These are phyloP conservation scores for Penicillium corylophilum DNA, from an alignment of 2,329 filamentous ascomycete species.

Conservation along the genomic window DNA sequence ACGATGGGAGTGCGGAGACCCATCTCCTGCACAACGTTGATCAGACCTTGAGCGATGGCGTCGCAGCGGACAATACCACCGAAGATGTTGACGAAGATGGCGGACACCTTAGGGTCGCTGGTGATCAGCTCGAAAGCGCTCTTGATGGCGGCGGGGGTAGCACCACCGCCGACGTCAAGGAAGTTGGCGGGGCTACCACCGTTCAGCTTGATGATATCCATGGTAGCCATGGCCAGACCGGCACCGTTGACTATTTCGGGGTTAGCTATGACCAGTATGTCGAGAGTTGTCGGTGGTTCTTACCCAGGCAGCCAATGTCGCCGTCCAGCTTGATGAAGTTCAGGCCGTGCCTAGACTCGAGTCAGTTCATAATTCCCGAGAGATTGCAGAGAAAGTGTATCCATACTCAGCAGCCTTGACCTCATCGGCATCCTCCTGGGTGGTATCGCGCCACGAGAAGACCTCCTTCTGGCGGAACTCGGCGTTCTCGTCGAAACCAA, in stretches of 20 bases:
- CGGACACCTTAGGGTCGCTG: slow-evolving; percentile 94
- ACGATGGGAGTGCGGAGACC: slow-evolving; percentile 97
- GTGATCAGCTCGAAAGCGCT: slow-evolving; percentile 99
- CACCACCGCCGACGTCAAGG: slow-evolving; percentile 96
- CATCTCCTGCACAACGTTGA: slow-evolving; percentile 91
- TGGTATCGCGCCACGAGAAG: slow-evolving; percentile 88
- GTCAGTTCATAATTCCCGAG: slow-evolving; percentile 16
- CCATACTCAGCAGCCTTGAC: slow-evolving; percentile 89
- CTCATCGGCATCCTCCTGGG: slow-evolving; percentile 96
- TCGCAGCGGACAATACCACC: slow-evolving; percentile 98
- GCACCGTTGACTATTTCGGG: slow-evolving; percentile 76
- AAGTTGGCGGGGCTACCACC: slow-evolving; percentile 96
- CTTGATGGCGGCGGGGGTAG: slow-evolving; percentile 93
- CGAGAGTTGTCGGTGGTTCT: slow-evolving; percentile 3
- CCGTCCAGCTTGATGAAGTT: slow-evolving; percentile 99
- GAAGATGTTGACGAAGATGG: slow-evolving; percentile 99
- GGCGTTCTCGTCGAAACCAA: slow-evolving; percentile 98
- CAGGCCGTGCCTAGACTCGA: slow-evolving; percentile 59
- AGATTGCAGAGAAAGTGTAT: background rate
- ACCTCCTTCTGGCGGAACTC: slow-evolving; percentile 97
- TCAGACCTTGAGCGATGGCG: slow-evolving; percentile 92
- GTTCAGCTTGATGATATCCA: slow-evolving; percentile 99
- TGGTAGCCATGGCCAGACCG: slow-evolving; percentile 98
- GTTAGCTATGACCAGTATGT: background rate
- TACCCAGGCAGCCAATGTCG: slow-evolving; percentile 88